Conservation (phyloP, 2,329 filamentous ascomycete genomes). For the Tolypocladium guangdongense region DNA sequence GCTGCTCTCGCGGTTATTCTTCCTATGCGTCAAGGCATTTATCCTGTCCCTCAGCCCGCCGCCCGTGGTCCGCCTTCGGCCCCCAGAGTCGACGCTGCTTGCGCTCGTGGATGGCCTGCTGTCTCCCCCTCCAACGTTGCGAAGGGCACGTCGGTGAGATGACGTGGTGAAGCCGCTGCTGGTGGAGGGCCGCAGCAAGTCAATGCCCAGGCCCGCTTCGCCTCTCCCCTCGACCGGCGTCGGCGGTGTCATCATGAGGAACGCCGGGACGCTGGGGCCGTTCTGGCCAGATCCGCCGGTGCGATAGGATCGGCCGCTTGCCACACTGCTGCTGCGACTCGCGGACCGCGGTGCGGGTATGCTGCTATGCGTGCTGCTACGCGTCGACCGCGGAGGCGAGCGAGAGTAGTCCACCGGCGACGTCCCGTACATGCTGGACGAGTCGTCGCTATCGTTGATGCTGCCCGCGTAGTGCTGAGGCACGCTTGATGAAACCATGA, state of each 20-base stretch:
- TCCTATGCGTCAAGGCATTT: slow-evolving; percentile 20
- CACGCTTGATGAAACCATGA: slow-evolving; percentile 38
- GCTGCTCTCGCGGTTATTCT: slow-evolving; percentile 13
- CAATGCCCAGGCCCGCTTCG: slow-evolving; percentile 15
- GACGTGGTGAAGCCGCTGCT: slow-evolving; percentile 17
- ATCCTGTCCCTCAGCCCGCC: slow-evolving; percentile 24
- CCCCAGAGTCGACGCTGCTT: slow-evolving; percentile 13
- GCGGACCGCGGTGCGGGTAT: slow-evolving; percentile 31
- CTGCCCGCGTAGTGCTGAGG: slow-evolving; percentile 28
- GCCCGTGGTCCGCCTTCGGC: slow-evolving; percentile 17
- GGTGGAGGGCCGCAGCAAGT: slow-evolving; percentile 20
- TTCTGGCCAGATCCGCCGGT: slow-evolving; percentile 18
- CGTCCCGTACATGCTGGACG: slow-evolving; percentile 40
- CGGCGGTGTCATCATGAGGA: slow-evolving; percentile 36
- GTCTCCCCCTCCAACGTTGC: slow-evolving; percentile 7
- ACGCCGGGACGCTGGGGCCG: slow-evolving; percentile 24
- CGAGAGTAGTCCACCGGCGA: slow-evolving; percentile 48
- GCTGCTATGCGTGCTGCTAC: slow-evolving; percentile 36
- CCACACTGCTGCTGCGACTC: slow-evolving; percentile 43
- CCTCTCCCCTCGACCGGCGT: slow-evolving; percentile 24
- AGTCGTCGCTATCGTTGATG: slow-evolving; percentile 45
- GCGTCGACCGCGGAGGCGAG: slow-evolving; percentile 43
- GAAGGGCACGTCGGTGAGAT: slow-evolving; percentile 7
- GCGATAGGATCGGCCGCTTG: slow-evolving; percentile 32
- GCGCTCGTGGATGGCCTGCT: slow-evolving; percentile 21